Evolutionary conservation across 1,139 yeast genomes (phyloP), one percentile per base, ranked within the genome.

Genomic region (Suhomyces wounanorum): DNA sequence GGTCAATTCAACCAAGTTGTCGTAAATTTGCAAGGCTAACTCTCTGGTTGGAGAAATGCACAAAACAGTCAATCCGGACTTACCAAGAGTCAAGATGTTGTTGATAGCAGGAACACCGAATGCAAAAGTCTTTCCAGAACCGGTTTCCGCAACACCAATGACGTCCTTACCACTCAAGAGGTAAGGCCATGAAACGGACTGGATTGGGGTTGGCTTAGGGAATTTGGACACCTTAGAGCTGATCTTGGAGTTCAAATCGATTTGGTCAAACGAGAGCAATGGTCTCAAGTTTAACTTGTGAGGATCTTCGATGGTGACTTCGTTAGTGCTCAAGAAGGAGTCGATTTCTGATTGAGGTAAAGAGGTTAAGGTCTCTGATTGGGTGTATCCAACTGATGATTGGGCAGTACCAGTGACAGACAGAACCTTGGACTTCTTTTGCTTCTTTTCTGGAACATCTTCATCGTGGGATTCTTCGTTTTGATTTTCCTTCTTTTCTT

Each of bases 131-230:
- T 94, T 94, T 63, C 99, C 99, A 0, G 97, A 90, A 43, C 99
- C 99, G 11, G 99, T 94, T 73, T 94, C 98, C 28, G 99, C 99
- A 55, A 95, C 97, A 65, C 99, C 99, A 57, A 94, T 83, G 37
- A 92, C 96, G 67, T 94, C 99, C 57, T 87, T 81, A 17, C 89
- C 88, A 33, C 83, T 73, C 48, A 94, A 74, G 48, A 95, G 73
- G 64, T 83, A 91, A 57, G 99, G 99, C 99, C 99, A 94, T 11
- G 98, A 82, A 33, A 85, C 92, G n/a, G 96, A 83, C 74, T 94
- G 99, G 62, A 94, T 94, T 33, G 99, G 98, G 4, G 98, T 92
- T 51, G 99, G 99, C 60, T 83, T 85, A 30, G 90, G 87, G 73
- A 89, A 94, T 60, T 83, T 82, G 39, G 82, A 69, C 45, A 92